phyloP scores from a whole-genome alignment of 495 filamentous ascomycete genomes.

The Physcia stellaris region DNA sequence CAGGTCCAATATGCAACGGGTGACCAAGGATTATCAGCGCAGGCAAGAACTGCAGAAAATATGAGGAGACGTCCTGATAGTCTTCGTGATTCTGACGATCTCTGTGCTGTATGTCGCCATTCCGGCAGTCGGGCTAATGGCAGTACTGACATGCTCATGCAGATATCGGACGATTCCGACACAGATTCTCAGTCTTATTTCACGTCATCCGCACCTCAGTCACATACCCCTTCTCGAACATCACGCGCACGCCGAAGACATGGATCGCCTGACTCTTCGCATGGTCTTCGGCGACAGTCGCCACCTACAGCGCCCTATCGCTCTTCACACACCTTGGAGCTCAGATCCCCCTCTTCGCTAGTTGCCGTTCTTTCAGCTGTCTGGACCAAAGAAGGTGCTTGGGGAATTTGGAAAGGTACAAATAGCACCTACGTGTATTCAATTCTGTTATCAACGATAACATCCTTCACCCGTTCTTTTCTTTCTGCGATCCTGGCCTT shows the following conservation, averaged over 20 bases:
- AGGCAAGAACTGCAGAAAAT: conserved; percentile 11
- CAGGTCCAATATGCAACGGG: conserved; percentile 48
- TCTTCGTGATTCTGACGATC: conserved; percentile 27
- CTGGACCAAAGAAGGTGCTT: conserved; percentile 79
- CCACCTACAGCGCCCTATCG: conserved; percentile 21
- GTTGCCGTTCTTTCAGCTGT: conserved; percentile 68
- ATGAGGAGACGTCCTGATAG: conserved; percentile 22
- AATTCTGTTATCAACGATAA: conserved; percentile 68
- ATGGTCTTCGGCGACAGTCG: conserved; percentile 15
- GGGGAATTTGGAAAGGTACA: conserved; percentile 88
- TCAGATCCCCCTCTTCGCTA: conserved; percentile 59
- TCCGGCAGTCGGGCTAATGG: conserved; percentile 1
- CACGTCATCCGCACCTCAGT: conserved; percentile 51
- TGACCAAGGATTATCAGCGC: conserved; percentile 9
- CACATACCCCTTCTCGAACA: conserved; percentile 36
- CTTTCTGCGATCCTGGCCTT: conserved; percentile 72
- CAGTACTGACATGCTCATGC: conserved; percentile 15
- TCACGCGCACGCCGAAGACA: conserved; percentile 20
- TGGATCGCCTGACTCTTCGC: conserved; percentile 27
- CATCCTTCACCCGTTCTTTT: conserved; percentile 73
- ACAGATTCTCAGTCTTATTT: conserved; percentile 76
- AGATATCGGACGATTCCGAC: conserved; percentile 51
- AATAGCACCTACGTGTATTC: conserved; percentile 85
- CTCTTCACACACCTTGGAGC: conserved; percentile 46
- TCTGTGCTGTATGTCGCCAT: conserved; percentile 27